Evolutionary conservation across 2,329 filamentous ascomycete species (phyloP), one percentile per base, ranked within the genome.

Genomic region (Lecanicillium sp.): DNA sequence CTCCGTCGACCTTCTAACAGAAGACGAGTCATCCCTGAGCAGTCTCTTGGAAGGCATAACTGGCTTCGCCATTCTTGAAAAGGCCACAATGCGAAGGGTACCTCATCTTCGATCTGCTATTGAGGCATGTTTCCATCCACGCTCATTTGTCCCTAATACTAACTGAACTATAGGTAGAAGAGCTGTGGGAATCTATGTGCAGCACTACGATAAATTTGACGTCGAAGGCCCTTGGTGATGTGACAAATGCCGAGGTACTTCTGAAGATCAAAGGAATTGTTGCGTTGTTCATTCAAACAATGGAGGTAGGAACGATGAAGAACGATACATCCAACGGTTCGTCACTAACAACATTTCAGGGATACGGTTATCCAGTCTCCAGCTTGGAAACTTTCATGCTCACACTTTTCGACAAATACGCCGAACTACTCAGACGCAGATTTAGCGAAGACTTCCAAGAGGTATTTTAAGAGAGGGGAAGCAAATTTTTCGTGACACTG

Each of bases 121-220:
- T 55, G 93, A 98, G 70, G 90, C 91, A 65, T 14, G 24, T 26
- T 40, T 24, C 30, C 6, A 33, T 14, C 8, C 11, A 35, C 6
- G n/a, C 32, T 35, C 14, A 30, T 8, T 8, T 38, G 7, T 11
- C 5, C 37, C 4, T 10, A 7, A 5, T 40, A 15, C 17, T 40
- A 9, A 40, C n/a, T 20, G 21, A 5, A 17, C 17, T 48, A 20
- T 52, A 90, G 86, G 83, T 96, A n/a, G 93, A 98, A 61, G 93
- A 97, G 66, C 72, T 98, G 2, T 98, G 93, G 93, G 91, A 97
- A 59, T 96, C 90, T 0, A 93, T 97, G 87, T 97, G 91, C 61
- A 87, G 90, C 60, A 83, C 85, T 37, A 85, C 88, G 1, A 89
- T 97, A 55, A 78, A 77, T 8, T 73, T 97, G 40, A 94, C 95